Conservation (phyloP, 176 grass and related monocot species). For the Zoysia pacifica region DNA sequence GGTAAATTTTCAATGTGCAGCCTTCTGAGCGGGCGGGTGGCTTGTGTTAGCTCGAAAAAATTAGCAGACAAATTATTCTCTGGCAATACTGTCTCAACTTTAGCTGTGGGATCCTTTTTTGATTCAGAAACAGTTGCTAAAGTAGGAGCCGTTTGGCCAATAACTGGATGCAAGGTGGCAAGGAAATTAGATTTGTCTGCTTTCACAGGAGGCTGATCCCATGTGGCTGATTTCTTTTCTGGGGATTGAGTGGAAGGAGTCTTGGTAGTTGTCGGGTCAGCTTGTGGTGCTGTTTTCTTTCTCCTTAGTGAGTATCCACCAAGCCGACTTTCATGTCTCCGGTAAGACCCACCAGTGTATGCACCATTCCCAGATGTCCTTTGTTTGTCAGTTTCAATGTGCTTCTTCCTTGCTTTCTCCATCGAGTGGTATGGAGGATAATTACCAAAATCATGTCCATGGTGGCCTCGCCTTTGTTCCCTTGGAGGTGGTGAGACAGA, state of each 20-base stretch:
- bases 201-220: constrained; percentile 81
- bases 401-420: constrained; percentile 64
- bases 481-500: constrained; percentile 62
- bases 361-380: constrained; percentile 56
- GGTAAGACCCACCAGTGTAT: constrained; percentile 52
- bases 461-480: constrained; percentile 52
- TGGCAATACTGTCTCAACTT: constrained; percentile 40
- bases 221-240: constrained; percentile 76
- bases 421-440: constrained; percentile 34
- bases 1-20: constrained; percentile 86
- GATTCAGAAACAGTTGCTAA: constrained; percentile 33
- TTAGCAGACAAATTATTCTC: constrained; percentile 58
- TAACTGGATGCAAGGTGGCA: constrained; percentile 47
- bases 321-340: constrained; percentile 61
- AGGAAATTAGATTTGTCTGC: constrained; percentile 48
- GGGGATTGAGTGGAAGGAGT: constrained; percentile 43
- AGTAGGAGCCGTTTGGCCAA: constrained; percentile 38
- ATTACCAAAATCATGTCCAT: constrained; percentile 37
- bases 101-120: constrained; percentile 35
- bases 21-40: constrained; percentile 78
- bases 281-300: constrained; percentile 57
- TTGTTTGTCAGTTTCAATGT: constrained; percentile 66
- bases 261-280: constrained; percentile 41
- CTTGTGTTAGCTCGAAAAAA: constrained; percentile 86
- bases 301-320: constrained; percentile 95